Percentiles rank a stretch among this genome's conserved stretches.
phyloP scores from a whole-genome alignment of 1,284 basidiomycete species.

The Anthracocystis walkeri region DNA sequence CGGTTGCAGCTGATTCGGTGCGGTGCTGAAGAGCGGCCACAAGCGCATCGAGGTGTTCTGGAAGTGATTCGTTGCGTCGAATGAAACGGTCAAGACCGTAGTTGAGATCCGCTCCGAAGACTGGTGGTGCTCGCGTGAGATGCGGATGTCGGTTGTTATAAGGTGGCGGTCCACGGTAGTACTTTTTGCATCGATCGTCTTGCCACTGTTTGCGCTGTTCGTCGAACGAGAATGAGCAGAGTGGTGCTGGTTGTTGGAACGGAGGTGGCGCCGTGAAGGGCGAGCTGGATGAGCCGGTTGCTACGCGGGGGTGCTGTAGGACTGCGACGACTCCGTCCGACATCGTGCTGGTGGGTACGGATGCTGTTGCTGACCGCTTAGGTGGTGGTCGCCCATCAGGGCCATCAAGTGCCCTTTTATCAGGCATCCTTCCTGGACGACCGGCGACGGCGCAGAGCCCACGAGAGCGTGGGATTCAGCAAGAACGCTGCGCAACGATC shows the following conservation, averaged over 20 bases:
- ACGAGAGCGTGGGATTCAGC: slow-evolving; percentile 31
- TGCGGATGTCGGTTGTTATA: slow-evolving; percentile 29
- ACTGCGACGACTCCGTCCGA: slow-evolving; percentile 13
- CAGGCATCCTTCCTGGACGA: slow-evolving; percentile 24
- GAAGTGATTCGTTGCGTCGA: slow-evolving; percentile 75
- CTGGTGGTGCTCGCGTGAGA: slow-evolving; percentile 9
- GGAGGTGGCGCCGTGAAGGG: slow-evolving; percentile 18
- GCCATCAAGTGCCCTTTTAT: slow-evolving; percentile 25
- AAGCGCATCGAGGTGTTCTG: slow-evolving; percentile 56
- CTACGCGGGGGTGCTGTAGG: slow-evolving; percentile 30
- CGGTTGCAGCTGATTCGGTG: slow-evolving; percentile 22
- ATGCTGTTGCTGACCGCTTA: slow-evolving; percentile 9
- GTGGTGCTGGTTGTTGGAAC: slow-evolving; percentile 48
- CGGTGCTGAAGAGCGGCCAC: slow-evolving; percentile 39
- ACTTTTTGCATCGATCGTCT: slow-evolving; percentile 48
- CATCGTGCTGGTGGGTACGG: not conserved
- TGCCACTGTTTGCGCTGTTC: slow-evolving; percentile 40
- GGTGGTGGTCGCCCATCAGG: not conserved
- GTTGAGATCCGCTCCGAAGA: slow-evolving; percentile 64
- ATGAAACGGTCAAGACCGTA: slow-evolving; percentile 75
- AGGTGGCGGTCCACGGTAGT: slow-evolving; percentile 53
- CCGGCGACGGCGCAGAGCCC: slow-evolving; percentile 17
- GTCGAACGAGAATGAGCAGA: slow-evolving; percentile 60
- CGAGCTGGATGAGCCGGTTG: slow-evolving; percentile 1
- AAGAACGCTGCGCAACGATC: slow-evolving; percentile 1